Conservation (phyloP, 2,329 filamentous ascomycete genomes). For the Xylariaceae sp. region DNA sequence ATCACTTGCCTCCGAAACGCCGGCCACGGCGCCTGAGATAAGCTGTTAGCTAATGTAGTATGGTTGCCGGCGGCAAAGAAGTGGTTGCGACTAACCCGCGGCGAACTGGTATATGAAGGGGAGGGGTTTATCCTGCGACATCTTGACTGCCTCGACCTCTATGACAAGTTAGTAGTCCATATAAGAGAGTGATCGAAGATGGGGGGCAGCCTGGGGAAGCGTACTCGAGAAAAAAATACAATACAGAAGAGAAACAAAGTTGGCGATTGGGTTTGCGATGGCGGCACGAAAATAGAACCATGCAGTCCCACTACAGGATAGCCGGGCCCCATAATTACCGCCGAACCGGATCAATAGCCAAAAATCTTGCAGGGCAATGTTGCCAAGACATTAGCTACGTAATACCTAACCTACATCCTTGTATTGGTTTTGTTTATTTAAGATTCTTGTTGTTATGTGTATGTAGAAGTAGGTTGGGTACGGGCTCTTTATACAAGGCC, state of each 20-base stretch:
- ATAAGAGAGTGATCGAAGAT: conserved; percentile 7
- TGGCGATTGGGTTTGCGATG: conserved; percentile 21
- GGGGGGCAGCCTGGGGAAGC: not conserved
- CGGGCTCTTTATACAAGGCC: too few species aligned
- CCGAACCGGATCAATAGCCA: conserved; percentile 16
- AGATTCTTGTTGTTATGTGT: too few species aligned
- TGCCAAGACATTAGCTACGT: too few species aligned
- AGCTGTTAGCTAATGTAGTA: conserved; percentile 28
- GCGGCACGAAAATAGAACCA: conserved; percentile 13
- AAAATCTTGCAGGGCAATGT: too few species aligned
- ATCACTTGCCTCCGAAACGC: conserved; percentile 86
- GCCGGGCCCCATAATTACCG: conserved; percentile 6
- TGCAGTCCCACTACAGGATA: not conserved
- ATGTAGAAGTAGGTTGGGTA: too few species aligned
- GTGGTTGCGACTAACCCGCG: conserved; percentile 65
- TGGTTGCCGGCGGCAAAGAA: conserved; percentile 27
- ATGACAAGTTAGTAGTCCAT: not conserved
- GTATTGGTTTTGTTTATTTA: too few species aligned
- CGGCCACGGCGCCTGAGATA: conserved; percentile 79
- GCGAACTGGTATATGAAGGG: conserved; percentile 95
- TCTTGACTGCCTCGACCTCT: conserved; percentile 44
- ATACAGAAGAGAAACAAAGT: conserved; percentile 4
- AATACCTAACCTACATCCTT: too few species aligned
- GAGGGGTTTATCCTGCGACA: conserved; percentile 73
- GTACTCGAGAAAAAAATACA: not conserved